phyloP scores from a whole-genome alignment of 495 filamentous ascomycete genomes.

The Trichoderma asperelloides region DNA sequence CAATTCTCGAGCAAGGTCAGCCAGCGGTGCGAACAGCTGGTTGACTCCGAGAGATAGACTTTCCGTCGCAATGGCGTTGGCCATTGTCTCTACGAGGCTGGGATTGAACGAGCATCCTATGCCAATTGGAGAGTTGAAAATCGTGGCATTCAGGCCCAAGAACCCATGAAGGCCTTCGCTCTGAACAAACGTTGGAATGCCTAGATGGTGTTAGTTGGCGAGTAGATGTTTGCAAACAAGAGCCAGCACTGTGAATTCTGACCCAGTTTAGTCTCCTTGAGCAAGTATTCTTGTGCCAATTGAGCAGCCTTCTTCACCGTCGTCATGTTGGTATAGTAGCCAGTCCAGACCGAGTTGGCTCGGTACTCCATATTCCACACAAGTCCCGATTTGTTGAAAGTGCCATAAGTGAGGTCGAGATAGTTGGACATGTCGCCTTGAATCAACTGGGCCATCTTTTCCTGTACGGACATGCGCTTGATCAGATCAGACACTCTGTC shows the following conservation, averaged over 20 bases:
- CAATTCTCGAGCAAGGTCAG: slow-evolving; percentile 57
- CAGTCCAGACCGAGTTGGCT: slow-evolving; percentile 61
- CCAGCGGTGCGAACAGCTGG: slow-evolving; percentile 60
- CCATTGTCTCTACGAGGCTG: slow-evolving; percentile 53
- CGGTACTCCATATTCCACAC: slow-evolving; percentile 54
- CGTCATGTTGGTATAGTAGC: slow-evolving; percentile 53
- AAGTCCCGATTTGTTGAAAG: slow-evolving; percentile 55
- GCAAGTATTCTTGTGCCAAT: slow-evolving; percentile 53
- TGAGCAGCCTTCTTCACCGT: slow-evolving; percentile 52
- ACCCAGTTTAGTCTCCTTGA: slow-evolving; percentile 41
- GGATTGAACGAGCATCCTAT: slow-evolving; percentile 59
- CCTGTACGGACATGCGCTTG: slow-evolving; percentile 56
- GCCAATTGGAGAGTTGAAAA: slow-evolving; percentile 66
- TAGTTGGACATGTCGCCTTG: slow-evolving; percentile 60
- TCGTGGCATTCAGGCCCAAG: slow-evolving; percentile 59
- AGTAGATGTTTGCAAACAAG: neutral
- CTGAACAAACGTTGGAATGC: slow-evolving; percentile 62
- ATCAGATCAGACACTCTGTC: slow-evolving; percentile 54
- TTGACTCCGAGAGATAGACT: slow-evolving; percentile 54
- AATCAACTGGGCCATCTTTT: slow-evolving; percentile 58
- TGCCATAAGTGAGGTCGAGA: slow-evolving; percentile 49
- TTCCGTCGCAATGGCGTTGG: slow-evolving; percentile 49
- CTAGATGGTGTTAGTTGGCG: slow-evolving; percentile 30
- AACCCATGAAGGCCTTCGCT: slow-evolving; percentile 66
- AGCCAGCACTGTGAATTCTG: neutral